phyloP scores from a whole-genome alignment of 108 stramenopile species.

The Stephanodiscus triporus region DNA sequence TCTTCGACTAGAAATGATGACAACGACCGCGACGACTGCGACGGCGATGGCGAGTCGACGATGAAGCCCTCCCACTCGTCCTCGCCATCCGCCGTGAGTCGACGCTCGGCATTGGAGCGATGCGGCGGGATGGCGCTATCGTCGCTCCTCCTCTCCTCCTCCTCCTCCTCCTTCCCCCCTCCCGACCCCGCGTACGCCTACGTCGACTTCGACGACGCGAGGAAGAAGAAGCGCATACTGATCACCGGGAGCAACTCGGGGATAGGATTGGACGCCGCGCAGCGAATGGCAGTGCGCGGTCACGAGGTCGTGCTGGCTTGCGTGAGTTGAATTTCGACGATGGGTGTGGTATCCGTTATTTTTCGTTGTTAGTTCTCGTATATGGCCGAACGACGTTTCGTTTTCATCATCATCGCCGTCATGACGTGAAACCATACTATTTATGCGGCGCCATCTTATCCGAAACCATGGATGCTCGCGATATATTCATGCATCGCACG shows the following conservation, averaged over 20 bases:
- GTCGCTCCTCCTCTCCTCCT: constrained; percentile 18
- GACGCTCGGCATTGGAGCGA: constrained; percentile 17
- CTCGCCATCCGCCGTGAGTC: constrained; percentile 15
- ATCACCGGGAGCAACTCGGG: constrained; percentile 69
- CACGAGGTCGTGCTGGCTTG: constrained; percentile 74
- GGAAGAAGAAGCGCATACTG: constrained; percentile 36
- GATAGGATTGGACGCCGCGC: constrained; percentile 83
- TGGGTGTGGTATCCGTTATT: too few relatives aligned
- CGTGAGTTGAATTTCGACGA: constrained; percentile 28
- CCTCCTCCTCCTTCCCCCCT: not conserved
- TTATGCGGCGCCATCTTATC: too few relatives aligned
- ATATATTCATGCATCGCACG: not conserved
- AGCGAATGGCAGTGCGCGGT: constrained; percentile 57
- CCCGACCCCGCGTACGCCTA: not conserved
- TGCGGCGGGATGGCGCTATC: constrained; percentile 16
- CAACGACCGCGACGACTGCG: not conserved
- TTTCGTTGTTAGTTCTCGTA: not conserved
- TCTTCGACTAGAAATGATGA: not conserved
- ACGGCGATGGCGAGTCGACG: not conserved
- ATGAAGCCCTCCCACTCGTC: not conserved
- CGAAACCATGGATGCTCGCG: not conserved
- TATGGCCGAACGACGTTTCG: not conserved
- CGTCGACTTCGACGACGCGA: constrained; percentile 17
- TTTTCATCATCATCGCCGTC: not conserved
- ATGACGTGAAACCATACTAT: too few relatives aligned